Conservation (phyloP, 495 filamentous ascomycete species). For the Aspergillus steynii region DNA sequence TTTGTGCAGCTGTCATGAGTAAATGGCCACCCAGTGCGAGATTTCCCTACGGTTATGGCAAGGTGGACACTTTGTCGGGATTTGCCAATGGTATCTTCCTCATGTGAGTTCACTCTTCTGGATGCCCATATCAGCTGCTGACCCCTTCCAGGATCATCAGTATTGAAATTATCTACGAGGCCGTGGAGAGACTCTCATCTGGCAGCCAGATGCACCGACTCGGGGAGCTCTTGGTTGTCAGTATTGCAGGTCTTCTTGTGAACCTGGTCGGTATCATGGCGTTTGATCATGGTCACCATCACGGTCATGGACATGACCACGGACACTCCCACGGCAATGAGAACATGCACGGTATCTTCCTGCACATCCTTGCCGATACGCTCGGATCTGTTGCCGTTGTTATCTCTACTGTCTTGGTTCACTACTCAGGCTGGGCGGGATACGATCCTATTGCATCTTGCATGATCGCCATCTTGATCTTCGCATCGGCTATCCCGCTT, state of each 20-base stretch:
- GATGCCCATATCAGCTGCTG: conserved; percentile 17
- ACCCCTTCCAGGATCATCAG: conserved; percentile 73
- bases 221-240: conserved; percentile 84
- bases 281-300: conserved; percentile 69
- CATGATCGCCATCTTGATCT: conserved; percentile 90
- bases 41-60: conserved; percentile 95
- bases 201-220: conserved; percentile 81
- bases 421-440: conserved; percentile 85
- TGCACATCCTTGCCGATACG: conserved; percentile 94
- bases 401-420: conserved; percentile 82
- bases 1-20: conserved; percentile 94
- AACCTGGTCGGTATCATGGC: conserved; percentile 91
- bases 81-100: conserved; percentile 97
- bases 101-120: conserved; percentile 58
- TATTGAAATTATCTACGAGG: conserved; percentile 94
- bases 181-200: conserved; percentile 79
- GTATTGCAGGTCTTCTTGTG: conserved; percentile 77
- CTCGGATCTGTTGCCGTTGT: conserved; percentile 94
- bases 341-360: conserved; percentile 98
- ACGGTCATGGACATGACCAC: conserved; percentile 66
- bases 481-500: conserved; percentile 82
- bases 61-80: conserved; percentile 93
- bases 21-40: conserved; percentile 89
- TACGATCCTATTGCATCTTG: conserved; percentile 95
- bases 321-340: conserved; percentile 79